Evolutionary conservation across 1,284 basidiomycete species (phyloP).

Genomic region (Tylopilus orsonianus): DNA sequence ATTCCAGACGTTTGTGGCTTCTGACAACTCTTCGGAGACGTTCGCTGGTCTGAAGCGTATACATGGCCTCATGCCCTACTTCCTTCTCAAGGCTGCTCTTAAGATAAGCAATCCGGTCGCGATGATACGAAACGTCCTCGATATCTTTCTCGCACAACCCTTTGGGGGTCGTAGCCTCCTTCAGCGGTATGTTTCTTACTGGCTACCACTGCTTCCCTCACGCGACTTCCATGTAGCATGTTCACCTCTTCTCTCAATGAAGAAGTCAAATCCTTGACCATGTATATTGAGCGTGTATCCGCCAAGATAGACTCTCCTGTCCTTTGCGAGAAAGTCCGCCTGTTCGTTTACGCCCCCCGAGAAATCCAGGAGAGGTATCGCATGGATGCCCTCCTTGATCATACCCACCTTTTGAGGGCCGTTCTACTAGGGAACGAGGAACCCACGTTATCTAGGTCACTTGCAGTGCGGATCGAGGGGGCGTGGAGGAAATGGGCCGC

Average conservation of each 20-base stretch:
- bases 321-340: constrained; percentile 85
- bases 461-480: constrained; percentile 76
- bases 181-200: constrained; percentile 61
- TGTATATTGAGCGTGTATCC: constrained; percentile 84
- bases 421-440: constrained; percentile 82
- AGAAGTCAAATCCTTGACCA: constrained; percentile 81
- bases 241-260: constrained; percentile 90
- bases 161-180: constrained; percentile 92
- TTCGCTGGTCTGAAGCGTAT: constrained; percentile 89
- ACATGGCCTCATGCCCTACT: constrained; percentile 97
- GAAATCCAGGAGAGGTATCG: constrained; percentile 87
- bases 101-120: constrained; percentile 94
- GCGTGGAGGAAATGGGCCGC: constrained; percentile 75
- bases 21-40: constrained; percentile 89
- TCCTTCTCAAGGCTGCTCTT: constrained; percentile 90
- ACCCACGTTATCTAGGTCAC: constrained; percentile 70
- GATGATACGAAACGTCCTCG: constrained; percentile 91
- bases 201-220: constrained; percentile 5
- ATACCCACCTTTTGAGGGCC: constrained; percentile 71
- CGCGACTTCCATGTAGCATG: constrained; percentile 61
- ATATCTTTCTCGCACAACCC: constrained; percentile 96
- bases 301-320: constrained; percentile 87
- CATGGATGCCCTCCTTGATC: constrained; percentile 67
- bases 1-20: constrained; percentile 92
- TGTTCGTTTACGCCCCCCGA: constrained; percentile 83